These are phyloP conservation scores for Cercis canadensis DNA, from an alignment of 306 rosid genomes.

Conservation along the genomic window DNA sequence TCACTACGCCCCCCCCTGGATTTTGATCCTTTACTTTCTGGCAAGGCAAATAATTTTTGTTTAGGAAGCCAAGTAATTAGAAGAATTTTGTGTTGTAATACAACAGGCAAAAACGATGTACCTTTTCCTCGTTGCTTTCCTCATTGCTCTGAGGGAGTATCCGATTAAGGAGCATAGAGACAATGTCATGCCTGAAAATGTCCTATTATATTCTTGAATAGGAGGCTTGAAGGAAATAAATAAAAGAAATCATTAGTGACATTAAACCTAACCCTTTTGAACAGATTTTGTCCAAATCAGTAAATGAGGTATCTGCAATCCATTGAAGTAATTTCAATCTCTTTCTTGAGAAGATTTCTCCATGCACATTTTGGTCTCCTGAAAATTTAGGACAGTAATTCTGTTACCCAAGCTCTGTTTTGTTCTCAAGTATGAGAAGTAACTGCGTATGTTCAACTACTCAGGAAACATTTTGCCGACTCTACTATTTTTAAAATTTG, in stretches of 20 bases:
- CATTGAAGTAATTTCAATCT: constrained; percentile 70
- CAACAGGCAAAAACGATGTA: constrained; percentile 46
- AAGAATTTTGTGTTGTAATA: constrained; percentile 27
- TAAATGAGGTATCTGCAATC: constrained; percentile 54
- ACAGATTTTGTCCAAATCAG: constrained; percentile 51
- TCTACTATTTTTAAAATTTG: constrained; percentile 12
- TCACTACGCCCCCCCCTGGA: constrained; percentile 30
- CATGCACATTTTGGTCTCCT: constrained; percentile 46
- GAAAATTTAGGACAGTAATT: constrained; percentile 38
- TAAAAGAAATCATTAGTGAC: constrained; percentile 24
- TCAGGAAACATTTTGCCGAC: constrained; percentile 19
- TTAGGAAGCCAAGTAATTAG: constrained; percentile 23
- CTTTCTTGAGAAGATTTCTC: constrained; percentile 63
- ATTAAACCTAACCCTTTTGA: constrained; percentile 65
- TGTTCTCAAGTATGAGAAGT: constrained; percentile 30
- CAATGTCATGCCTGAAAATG: constrained; percentile 64
- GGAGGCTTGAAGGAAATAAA: constrained; percentile 31
- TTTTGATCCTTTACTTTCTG: constrained; percentile 44
- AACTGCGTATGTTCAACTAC: constrained; percentile 29
- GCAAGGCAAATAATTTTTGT: constrained; percentile 34
- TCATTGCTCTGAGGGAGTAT: constrained; percentile 53
- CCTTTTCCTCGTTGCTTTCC: constrained; percentile 50
- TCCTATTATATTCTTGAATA: constrained; percentile 29
- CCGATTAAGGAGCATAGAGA: constrained; percentile 71
- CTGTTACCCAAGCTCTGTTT: constrained; percentile 14